Conservation (phyloP, 306 rosid species). For the Castanopsis chinensis region DNA sequence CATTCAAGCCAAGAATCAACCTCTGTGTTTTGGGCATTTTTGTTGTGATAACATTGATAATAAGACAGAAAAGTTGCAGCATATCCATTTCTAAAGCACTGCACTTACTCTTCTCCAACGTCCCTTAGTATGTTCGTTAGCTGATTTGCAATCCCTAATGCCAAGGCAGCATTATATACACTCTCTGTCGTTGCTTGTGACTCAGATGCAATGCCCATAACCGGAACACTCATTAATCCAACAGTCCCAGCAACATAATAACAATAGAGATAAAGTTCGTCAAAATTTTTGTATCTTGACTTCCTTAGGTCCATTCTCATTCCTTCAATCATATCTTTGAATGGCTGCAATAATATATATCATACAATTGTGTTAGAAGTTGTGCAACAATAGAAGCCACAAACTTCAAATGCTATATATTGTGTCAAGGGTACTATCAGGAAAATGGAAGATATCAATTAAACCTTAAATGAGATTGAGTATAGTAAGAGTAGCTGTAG, state of each 20-base stretch:
- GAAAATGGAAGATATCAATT: neutral
- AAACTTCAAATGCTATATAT: neutral
- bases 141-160: conserved; percentile 60
- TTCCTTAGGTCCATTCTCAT: conserved; percentile 57
- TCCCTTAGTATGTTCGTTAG: conserved; percentile 62
- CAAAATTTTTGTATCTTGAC: conserved; percentile 51
- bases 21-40: neutral
- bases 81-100: neutral
- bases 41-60: conserved; percentile 1
- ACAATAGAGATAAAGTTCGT: conserved; percentile 58
- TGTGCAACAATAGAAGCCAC: neutral
- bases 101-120: conserved; percentile 63
- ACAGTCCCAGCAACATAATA: conserved; percentile 66
- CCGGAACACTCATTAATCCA: conserved; percentile 59
- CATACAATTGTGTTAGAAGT: neutral
- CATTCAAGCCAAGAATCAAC: neutral
- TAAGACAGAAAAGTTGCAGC: conserved; percentile 10
- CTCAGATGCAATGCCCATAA: conserved; percentile 53
- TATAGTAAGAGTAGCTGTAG: neutral
- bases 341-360: conserved; percentile 38
- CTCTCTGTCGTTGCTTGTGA: conserved; percentile 49
- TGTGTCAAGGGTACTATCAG: neutral
- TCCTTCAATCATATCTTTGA: conserved; percentile 59
- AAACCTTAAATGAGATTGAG: neutral
- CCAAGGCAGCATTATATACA: conserved; percentile 60